Evolutionary conservation across 345 rosid genomes (phyloP).

Genomic region (Cardamine resedifolia): DNA sequence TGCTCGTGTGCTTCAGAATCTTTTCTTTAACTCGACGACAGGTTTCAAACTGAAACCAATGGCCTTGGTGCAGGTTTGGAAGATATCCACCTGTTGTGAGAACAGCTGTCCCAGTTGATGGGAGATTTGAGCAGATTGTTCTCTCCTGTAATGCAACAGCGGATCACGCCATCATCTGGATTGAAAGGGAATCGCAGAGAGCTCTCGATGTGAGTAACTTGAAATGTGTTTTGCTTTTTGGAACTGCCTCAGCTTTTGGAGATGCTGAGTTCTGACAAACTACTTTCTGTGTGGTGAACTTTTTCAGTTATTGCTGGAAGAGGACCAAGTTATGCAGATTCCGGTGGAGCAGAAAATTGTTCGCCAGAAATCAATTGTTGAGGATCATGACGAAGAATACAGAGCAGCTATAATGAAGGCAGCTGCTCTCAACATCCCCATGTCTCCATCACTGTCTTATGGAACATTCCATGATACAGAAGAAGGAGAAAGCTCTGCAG

Average conservation of each 20-base stretch:
- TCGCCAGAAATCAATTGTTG: conserved; percentile 62
- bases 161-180: conserved; percentile 88
- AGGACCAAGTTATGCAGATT: conserved; percentile 62
- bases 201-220: conserved; percentile 70
- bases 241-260: not conserved
- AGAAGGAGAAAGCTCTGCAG: conserved; percentile 57
- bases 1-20: not conserved
- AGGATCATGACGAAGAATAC: conserved; percentile 77
- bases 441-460: conserved; percentile 58
- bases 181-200: conserved; percentile 79
- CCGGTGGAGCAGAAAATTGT: conserved; percentile 83
- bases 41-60: not conserved
- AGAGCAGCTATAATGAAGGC: conserved; percentile 80
- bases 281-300: not conserved
- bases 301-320: conserved; percentile 74
- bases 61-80: conserved; percentile 60
- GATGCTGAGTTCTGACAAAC: not conserved
- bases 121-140: conserved; percentile 89
- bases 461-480: conserved; percentile 72
- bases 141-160: conserved; percentile 87
- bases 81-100: conserved; percentile 92
- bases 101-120: conserved; percentile 98
- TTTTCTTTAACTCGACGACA: not conserved
- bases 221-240: not conserved
- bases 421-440: conserved; percentile 65